Conservation (phyloP, 2,329 filamentous ascomycete genomes). For the Alternaria burnsii region DNA sequence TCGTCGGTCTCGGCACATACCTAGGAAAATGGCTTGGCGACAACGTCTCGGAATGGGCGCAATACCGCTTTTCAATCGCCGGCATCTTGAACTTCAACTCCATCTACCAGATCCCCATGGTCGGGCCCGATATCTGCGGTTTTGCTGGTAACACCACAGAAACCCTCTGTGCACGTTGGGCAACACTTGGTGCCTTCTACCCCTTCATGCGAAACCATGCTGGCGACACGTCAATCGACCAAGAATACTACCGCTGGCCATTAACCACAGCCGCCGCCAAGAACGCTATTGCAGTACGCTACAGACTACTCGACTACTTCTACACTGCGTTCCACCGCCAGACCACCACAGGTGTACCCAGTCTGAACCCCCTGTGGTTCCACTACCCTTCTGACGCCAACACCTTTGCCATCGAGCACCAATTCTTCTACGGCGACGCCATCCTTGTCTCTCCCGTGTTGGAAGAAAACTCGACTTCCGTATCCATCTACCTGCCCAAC, state of each 20-base stretch:
- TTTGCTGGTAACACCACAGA: conserved; percentile 74
- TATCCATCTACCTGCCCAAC: conserved; percentile 65
- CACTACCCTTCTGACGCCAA: conserved; percentile 67
- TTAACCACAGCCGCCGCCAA: conserved; percentile 69
- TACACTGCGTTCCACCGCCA: conserved; percentile 74
- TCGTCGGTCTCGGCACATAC: conserved; percentile 71
- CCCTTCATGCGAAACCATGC: conserved; percentile 81
- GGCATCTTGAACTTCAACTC: conserved; percentile 56
- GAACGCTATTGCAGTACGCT: conserved; percentile 74
- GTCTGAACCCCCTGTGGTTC: conserved; percentile 75
- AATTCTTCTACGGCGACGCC: conserved; percentile 67
- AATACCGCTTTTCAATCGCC: conserved; percentile 53
- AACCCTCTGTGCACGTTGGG: conserved; percentile 76
- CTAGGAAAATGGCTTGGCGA: conserved; percentile 69
- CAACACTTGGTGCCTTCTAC: conserved; percentile 74
- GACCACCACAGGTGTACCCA: conserved; percentile 67
- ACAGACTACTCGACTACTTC: conserved; percentile 77
- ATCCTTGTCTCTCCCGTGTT: conserved; percentile 66
- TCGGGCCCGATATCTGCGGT: conserved; percentile 74
- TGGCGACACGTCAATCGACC: conserved; percentile 59
- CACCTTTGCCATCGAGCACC: conserved; percentile 61
- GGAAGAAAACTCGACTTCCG: conserved; percentile 61
- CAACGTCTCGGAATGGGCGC: conserved; percentile 55
- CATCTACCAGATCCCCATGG: conserved; percentile 58
- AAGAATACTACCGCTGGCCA: conserved; percentile 65